phyloP scores from a whole-genome alignment of 2,329 filamentous ascomycete species.

The Teratosphaeria viscida region DNA sequence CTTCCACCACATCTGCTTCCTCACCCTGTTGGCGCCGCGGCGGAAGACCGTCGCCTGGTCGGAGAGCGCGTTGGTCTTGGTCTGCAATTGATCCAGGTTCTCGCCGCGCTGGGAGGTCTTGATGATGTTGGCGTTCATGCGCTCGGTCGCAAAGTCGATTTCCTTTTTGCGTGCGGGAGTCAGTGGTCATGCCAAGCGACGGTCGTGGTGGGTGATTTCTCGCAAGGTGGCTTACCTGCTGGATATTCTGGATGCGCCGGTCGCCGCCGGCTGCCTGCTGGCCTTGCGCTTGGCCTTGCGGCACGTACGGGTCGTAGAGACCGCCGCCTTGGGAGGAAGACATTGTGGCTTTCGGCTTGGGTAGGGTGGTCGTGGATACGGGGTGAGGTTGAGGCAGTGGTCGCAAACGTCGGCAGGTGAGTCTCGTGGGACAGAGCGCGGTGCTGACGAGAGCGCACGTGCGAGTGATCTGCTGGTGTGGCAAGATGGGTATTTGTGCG shows the following conservation, averaged over 20 bases:
- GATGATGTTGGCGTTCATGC: slow-evolving; percentile 97
- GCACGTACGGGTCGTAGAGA: slow-evolving; percentile 4
- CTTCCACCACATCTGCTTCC: slow-evolving; percentile 98
- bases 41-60: slow-evolving; percentile 91
- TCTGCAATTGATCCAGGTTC: slow-evolving; percentile 74
- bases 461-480: not conserved
- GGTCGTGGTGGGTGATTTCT: not conserved
- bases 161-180: slow-evolving; percentile 47
- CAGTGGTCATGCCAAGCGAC: not conserved
- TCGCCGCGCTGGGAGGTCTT: slow-evolving; percentile 91
- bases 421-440: not conserved
- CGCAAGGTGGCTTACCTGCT: not conserved
- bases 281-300: slow-evolving; percentile 1
- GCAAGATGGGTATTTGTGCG: not conserved
- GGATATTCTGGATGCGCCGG: slow-evolving; percentile 1
- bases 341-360: not conserved
- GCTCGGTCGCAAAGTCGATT: slow-evolving; percentile 91
- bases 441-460: not conserved
- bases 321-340: not conserved
- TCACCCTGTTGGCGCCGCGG: slow-evolving; percentile 87
- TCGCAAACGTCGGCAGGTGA: not conserved
- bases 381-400: not conserved
- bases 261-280: not conserved
- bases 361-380: not conserved
- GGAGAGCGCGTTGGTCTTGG: slow-evolving; percentile 89